These are phyloP conservation scores for Lasiodiplodia sp. DNA, from an alignment of 2,329 filamentous ascomycete species.

Conservation along the genomic window DNA sequence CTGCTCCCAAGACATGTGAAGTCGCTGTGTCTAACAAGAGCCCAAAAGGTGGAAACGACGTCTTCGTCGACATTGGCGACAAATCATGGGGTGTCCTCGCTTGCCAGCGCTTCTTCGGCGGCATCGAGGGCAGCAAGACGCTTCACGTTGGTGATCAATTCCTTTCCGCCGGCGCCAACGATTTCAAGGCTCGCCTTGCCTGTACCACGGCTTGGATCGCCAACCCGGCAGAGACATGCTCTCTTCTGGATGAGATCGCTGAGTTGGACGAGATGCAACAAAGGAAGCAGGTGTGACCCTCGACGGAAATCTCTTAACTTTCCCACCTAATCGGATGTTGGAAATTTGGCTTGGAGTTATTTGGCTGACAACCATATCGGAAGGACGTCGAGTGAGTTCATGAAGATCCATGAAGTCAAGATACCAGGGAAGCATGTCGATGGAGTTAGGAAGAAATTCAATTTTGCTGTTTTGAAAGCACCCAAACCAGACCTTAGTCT, in stretches of 20 bases:
- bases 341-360: conserved; percentile 10
- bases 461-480: not conserved
- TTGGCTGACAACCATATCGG: not conserved
- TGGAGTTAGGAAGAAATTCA: conserved; percentile 13
- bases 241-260: conserved; percentile 82
- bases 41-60: conserved; percentile 79
- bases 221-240: conserved; percentile 87
- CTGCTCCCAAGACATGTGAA: not conserved
- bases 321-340: not conserved
- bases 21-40: not conserved
- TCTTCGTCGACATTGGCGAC: conserved; percentile 98
- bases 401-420: conserved; percentile 13
- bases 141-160: conserved; percentile 97
- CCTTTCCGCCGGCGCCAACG: conserved; percentile 90
- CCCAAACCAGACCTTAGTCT: not conserved
- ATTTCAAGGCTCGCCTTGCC: conserved; percentile 93
- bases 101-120: conserved; percentile 89
- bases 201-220: conserved; percentile 98
- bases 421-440: conserved; percentile 8
- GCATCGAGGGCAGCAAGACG: conserved; percentile 76
- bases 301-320: not conserved
- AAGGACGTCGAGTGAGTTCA: conserved; percentile 17
- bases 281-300: conserved; percentile 28
- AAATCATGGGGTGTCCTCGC: conserved; percentile 95
- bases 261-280: conserved; percentile 51